Conservation (phyloP, 768 basidiomycete genomes). For the Boletus rufocinnamomeus region DNA sequence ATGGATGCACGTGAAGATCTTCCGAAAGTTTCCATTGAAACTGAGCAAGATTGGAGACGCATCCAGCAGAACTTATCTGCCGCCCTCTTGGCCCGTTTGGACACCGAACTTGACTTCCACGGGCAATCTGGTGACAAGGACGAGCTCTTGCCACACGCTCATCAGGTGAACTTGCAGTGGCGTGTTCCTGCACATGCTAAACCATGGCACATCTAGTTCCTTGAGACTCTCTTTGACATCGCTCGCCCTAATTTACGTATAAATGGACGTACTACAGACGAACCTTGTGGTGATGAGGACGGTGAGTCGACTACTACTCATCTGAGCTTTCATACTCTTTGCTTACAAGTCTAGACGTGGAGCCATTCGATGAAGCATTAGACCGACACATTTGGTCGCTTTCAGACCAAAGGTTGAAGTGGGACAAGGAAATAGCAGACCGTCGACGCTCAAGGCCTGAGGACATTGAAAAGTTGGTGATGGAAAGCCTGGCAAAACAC, state of each 20-base stretch:
- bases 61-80: slow-evolving; percentile 55
- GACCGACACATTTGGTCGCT: slow-evolving; percentile 83
- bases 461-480: slow-evolving; percentile 48
- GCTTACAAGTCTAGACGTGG: slow-evolving; percentile 50
- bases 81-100: slow-evolving; percentile 47
- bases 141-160: slow-evolving; percentile 48
- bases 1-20: slow-evolving; percentile 45
- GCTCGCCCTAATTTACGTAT: slow-evolving; percentile 74
- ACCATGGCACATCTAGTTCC: slow-evolving; percentile 43
- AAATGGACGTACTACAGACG: slow-evolving; percentile 76
- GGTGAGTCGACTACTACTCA: slow-evolving; percentile 38
- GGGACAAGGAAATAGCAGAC: slow-evolving; percentile 71
- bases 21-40: slow-evolving; percentile 62
- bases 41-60: slow-evolving; percentile 64
- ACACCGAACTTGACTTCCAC: slow-evolving; percentile 45
- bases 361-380: slow-evolving; percentile 84
- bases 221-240: slow-evolving; percentile 61
- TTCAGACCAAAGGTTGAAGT: slow-evolving; percentile 70
- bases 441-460: slow-evolving; percentile 63
- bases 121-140: slow-evolving; percentile 47
- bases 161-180: slow-evolving; percentile 43
- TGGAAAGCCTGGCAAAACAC: slow-evolving; percentile 41
- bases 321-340: background rate
- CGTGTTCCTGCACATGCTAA: slow-evolving; percentile 3
- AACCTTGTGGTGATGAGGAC: slow-evolving; percentile 55